Evolutionary conservation across 352 stramenopile species (phyloP).

Genomic region (Phytophthora boehmeriae): DNA sequence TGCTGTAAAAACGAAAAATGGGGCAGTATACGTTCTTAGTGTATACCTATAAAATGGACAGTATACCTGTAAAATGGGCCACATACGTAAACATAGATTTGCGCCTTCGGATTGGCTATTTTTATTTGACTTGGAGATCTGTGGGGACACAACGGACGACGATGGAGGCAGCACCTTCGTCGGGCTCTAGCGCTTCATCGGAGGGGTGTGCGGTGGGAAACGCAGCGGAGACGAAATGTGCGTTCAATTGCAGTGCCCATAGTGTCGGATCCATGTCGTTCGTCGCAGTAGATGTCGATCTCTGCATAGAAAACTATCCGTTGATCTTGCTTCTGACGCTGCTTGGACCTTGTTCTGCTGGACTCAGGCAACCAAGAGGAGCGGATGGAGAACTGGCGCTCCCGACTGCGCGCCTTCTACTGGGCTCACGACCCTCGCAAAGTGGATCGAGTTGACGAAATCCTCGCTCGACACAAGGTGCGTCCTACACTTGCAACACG

Average conservation of each 20-base stretch:
- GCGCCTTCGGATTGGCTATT: no score
- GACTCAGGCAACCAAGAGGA: slow-evolving; percentile 20
- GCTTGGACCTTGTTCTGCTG: neutral
- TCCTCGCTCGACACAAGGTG: slow-evolving; percentile 53
- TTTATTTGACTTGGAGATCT: no score
- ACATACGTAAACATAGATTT: neutral
- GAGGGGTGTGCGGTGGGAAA: neutral
- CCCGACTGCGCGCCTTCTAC: slow-evolving; percentile 66
- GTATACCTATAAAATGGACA: no score
- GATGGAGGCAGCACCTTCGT: slow-evolving; percentile 8
- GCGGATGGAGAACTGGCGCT: slow-evolving; percentile 27
- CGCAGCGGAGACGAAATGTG: slow-evolving; percentile 9
- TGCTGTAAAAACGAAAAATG: no score
- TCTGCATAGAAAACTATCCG: slow-evolving; percentile 3
- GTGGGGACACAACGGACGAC: neutral
- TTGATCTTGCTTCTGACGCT: neutral
- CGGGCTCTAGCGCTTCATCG: slow-evolving; percentile 1
- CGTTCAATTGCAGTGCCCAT: slow-evolving; percentile 8
- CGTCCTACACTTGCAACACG: neutral
- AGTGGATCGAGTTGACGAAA: slow-evolving; percentile 65
- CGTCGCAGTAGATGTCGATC: slow-evolving; percentile 8
- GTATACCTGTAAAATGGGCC: no score
- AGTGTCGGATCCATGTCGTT: neutral
- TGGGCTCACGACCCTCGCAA: slow-evolving; percentile 76
- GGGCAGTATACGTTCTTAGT: no score